Conservation (phyloP, 2,329 filamentous ascomycete genomes). For the Spiromastix sp. region DNA sequence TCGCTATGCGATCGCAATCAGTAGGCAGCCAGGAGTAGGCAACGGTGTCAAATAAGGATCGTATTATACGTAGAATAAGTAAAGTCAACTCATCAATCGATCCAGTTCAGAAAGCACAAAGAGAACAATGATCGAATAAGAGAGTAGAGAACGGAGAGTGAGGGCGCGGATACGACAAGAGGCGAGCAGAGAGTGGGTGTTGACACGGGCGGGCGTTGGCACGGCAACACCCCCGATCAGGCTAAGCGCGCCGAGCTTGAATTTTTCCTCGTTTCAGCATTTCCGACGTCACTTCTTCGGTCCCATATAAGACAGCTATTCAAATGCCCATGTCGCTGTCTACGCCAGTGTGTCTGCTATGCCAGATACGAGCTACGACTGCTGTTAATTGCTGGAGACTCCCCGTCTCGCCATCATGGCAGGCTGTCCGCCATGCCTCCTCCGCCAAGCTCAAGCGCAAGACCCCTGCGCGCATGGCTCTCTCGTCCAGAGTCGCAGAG, state of each 20-base stretch:
- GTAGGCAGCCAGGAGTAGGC: too few relatives aligned
- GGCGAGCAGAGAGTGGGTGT: constrained; percentile 3
- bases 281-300: background rate
- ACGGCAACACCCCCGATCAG: constrained; percentile 5
- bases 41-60: too few relatives aligned
- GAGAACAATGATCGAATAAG: too few relatives aligned
- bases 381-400: background rate
- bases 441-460: constrained; percentile 22
- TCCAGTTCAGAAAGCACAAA: too few relatives aligned
- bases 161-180: constrained; percentile 2
- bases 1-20: too few relatives aligned
- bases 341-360: constrained; percentile 23
- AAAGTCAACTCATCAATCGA: too few relatives aligned
- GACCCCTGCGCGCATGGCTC: constrained; percentile 27
- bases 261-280: constrained; percentile 3
- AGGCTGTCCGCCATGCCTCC: constrained; percentile 23
- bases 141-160: constrained; percentile 8
- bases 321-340: constrained; percentile 6
- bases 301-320: background rate
- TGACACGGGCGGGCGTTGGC: constrained; percentile 8
- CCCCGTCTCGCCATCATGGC: constrained; percentile 15
- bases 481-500: constrained; percentile 30
- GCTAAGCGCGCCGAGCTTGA: constrained; percentile 1
- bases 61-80: too few relatives aligned
- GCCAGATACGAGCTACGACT: constrained; percentile 17